Conservation (phyloP, 352 stramenopile genomes). For the Globisporangium megalacanthum region DNA sequence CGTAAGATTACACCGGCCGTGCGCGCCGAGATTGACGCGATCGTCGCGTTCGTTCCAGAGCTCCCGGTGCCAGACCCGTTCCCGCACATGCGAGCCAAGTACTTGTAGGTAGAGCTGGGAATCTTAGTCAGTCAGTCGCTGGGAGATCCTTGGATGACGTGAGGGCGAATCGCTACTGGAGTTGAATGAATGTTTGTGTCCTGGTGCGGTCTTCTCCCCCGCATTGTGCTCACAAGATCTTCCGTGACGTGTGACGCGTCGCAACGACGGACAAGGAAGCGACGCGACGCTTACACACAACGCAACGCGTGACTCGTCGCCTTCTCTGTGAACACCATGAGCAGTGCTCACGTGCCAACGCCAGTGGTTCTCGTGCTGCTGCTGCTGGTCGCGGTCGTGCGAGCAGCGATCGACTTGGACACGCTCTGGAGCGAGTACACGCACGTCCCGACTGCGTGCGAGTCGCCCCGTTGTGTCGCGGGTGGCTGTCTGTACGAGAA, state of each 20-base stretch:
- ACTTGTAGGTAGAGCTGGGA: background rate
- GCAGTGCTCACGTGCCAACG: background rate
- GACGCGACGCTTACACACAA: background rate
- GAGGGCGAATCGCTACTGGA: no score
- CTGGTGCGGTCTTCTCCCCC: no score
- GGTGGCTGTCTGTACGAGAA: constrained; percentile 54
- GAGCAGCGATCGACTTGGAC: background rate
- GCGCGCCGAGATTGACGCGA: constrained; percentile 44
- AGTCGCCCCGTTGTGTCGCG: constrained; percentile 24
- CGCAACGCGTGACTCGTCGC: constrained; percentile 1
- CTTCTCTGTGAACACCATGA: no score
- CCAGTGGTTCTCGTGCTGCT: background rate
- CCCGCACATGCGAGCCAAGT: constrained; percentile 4
- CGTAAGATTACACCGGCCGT: constrained; percentile 37
- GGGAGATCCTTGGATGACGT: no score
- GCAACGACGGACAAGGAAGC: background rate
- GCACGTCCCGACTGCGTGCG: constrained; percentile 33
- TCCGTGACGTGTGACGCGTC: background rate
- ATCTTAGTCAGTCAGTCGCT: no score
- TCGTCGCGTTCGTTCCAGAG: constrained; percentile 18
- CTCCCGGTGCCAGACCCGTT: background rate
- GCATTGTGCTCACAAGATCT: background rate
- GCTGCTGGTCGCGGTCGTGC: background rate
- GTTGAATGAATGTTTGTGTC: no score
- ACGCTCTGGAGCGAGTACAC: constrained; percentile 24